phyloP scores from a whole-genome alignment of 495 filamentous ascomycete species.

The Trichoderma orchidacearum region DNA sequence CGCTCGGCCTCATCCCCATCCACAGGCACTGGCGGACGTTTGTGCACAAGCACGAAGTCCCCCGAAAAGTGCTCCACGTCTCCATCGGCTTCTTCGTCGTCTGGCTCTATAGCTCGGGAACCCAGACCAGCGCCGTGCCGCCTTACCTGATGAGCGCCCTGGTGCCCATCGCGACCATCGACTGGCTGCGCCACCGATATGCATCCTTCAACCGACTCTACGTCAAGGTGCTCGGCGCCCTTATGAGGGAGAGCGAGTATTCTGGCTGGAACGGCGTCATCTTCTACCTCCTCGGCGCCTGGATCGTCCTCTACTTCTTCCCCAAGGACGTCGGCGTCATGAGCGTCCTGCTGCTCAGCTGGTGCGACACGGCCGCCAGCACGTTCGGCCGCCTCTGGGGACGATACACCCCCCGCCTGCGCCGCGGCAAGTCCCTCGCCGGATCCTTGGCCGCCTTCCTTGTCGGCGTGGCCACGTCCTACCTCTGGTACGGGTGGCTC shows the following conservation, averaged over 20 bases:
- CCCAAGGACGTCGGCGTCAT: slow-evolving; percentile 92
- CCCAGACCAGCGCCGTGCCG: slow-evolving; percentile 60
- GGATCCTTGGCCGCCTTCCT: slow-evolving; percentile 73
- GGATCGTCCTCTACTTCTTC: slow-evolving; percentile 70
- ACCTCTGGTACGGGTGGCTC: slow-evolving; percentile 75
- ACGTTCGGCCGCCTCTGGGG: slow-evolving; percentile 85
- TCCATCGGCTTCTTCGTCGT: slow-evolving; percentile 91
- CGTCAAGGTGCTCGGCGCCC: slow-evolving; percentile 64
- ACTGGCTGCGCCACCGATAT: slow-evolving; percentile 69
- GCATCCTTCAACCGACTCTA: slow-evolving; percentile 77
- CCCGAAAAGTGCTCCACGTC: slow-evolving; percentile 68
- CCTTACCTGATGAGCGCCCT: slow-evolving; percentile 71
- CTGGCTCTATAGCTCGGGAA: slow-evolving; percentile 63
- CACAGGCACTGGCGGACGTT: slow-evolving; percentile 62
- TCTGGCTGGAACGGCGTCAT: slow-evolving; percentile 90
- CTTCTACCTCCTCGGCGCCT: slow-evolving; percentile 86
- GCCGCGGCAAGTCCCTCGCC: slow-evolving; percentile 80
- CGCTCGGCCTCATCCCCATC: slow-evolving; percentile 88
- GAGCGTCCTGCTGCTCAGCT: slow-evolving; percentile 76
- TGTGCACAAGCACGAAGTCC: slow-evolving; percentile 66
- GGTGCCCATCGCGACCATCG: slow-evolving; percentile 75
- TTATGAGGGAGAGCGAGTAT: slow-evolving; percentile 96
- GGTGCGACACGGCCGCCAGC: slow-evolving; percentile 95
- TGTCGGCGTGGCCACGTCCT: slow-evolving; percentile 69
- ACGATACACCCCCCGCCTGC: slow-evolving; percentile 71